Conservation (phyloP, 352 stramenopile genomes). For the Pythium dissimile region DNA sequence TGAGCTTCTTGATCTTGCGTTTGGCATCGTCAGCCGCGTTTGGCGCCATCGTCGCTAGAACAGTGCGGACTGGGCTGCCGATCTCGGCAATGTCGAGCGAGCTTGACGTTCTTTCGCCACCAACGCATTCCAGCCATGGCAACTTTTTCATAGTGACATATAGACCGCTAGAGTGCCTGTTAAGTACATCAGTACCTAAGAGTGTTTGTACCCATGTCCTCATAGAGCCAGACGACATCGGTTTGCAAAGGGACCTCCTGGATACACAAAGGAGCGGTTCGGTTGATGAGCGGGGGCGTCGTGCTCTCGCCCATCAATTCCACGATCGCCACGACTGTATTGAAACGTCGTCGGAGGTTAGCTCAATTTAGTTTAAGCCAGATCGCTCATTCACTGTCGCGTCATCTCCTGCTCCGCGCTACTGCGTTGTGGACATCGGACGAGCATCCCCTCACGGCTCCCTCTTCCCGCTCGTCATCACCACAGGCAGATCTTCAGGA, state of each 20-base stretch:
- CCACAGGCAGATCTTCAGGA: too few relatives aligned
- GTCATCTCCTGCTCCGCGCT: too few relatives aligned
- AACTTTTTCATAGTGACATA: constrained; percentile 4
- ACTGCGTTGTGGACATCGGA: too few relatives aligned
- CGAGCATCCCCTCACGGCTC: too few relatives aligned
- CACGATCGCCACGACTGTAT: too few relatives aligned
- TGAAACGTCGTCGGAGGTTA: too few relatives aligned
- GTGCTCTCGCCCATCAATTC: too few relatives aligned
- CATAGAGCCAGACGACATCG: neutral
- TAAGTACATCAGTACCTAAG: neutral
- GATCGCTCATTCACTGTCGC: too few relatives aligned
- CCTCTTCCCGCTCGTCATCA: too few relatives aligned
- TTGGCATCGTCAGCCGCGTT: constrained; percentile 30
- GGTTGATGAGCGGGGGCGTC: too few relatives aligned
- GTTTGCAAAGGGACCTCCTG: constrained; percentile 2
- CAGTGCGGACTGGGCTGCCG: neutral
- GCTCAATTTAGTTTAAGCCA: too few relatives aligned
- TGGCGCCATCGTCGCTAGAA: constrained; percentile 9
- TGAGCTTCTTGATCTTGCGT: constrained; percentile 87
- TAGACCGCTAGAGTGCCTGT: neutral
- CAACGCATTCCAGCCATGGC: constrained; percentile 15
- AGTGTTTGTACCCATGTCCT: neutral
- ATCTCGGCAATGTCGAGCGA: too few relatives aligned
- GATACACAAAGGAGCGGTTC: neutral
- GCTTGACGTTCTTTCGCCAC: constrained; percentile 15